These are phyloP conservation scores for Xylaria curta DNA, from an alignment of 495 filamentous ascomycete species.

Conservation along the genomic window DNA sequence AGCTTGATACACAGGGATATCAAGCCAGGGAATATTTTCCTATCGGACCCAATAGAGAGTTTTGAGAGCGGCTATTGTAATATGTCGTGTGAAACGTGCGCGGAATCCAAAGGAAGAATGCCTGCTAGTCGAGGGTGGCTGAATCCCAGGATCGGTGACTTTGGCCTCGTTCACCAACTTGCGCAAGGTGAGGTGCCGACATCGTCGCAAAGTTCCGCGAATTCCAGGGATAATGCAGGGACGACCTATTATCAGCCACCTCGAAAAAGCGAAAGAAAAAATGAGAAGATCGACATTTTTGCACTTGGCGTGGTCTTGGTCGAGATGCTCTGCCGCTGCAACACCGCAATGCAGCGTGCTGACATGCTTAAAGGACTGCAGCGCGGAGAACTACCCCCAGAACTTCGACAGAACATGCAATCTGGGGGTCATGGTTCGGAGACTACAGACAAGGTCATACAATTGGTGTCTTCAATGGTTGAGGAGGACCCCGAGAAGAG, in stretches of 20 bases:
- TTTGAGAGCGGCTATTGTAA: conserved; percentile 37
- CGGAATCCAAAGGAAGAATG: not conserved
- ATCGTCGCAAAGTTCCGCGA: conserved; percentile 14
- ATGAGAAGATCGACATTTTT: conserved; percentile 62
- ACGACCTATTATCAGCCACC: conserved; percentile 41
- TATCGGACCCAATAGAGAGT: conserved; percentile 55
- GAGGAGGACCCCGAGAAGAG: conserved; percentile 47
- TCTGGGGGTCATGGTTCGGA: conserved; percentile 40
- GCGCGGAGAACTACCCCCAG: conserved; percentile 30
- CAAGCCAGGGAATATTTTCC: conserved; percentile 99
- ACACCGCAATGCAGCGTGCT: conserved; percentile 62
- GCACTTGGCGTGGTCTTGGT: conserved; percentile 62
- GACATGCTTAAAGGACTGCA: conserved; percentile 55
- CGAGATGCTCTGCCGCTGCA: conserved; percentile 57
- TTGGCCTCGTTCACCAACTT: conserved; percentile 62
- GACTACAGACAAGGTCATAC: conserved; percentile 48
- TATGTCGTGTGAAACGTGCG: conserved; percentile 42
- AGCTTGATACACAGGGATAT: conserved; percentile 96
- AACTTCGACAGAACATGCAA: conserved; percentile 24
- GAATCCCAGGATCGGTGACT: conserved; percentile 62
- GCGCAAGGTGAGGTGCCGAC: conserved; percentile 43
- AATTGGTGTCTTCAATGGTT: conserved; percentile 56
- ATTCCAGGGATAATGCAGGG: conserved; percentile 27
- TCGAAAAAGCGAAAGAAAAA: conserved; percentile 42
- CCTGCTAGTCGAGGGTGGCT: conserved; percentile 44